phyloP scores from a whole-genome alignment of 768 basidiomycete species.

The Rhodocollybia butyracea region DNA sequence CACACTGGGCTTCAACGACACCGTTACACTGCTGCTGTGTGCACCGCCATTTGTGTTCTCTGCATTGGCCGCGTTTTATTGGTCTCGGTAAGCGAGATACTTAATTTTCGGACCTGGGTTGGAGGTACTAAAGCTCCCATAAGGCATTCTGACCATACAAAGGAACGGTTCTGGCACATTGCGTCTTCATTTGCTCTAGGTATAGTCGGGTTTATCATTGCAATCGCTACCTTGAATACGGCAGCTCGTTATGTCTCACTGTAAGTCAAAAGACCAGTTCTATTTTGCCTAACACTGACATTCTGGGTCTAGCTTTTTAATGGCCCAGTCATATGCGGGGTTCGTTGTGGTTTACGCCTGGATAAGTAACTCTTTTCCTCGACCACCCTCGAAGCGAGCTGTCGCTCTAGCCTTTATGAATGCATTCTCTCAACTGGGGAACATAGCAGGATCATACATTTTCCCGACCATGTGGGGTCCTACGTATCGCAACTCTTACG shows the following conservation, averaged over 20 bases:
- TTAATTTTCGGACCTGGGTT: not conserved
- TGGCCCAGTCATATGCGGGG: conserved; percentile 75
- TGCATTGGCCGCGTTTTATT: conserved; percentile 51
- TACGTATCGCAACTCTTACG: conserved; percentile 55
- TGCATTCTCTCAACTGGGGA: conserved; percentile 79
- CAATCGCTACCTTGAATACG: conserved; percentile 66
- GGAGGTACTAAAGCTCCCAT: not conserved
- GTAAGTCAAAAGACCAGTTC: conserved; percentile 32
- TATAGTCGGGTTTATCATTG: conserved; percentile 70
- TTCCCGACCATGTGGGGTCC: conserved; percentile 70
- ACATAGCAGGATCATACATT: conserved; percentile 77
- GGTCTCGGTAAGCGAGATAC: conserved; percentile 40
- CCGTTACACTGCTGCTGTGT: conserved; percentile 69
- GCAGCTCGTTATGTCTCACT: conserved; percentile 69
- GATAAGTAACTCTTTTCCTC: conserved; percentile 56
- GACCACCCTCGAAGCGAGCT: conserved; percentile 78
- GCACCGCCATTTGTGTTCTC: conserved; percentile 80
- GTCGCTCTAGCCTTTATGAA: conserved; percentile 80
- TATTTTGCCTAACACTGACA: not conserved
- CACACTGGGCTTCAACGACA: conserved; percentile 67
- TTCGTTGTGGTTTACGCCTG: conserved; percentile 60
- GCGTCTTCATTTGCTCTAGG: conserved; percentile 53
- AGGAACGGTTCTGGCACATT: conserved; percentile 78
- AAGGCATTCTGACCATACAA: conserved; percentile 73
- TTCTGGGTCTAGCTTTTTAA: conserved; percentile 52